phyloP scores from a whole-genome alignment of 1,139 yeast genomes.

The Protomyces inundatus region DNA sequence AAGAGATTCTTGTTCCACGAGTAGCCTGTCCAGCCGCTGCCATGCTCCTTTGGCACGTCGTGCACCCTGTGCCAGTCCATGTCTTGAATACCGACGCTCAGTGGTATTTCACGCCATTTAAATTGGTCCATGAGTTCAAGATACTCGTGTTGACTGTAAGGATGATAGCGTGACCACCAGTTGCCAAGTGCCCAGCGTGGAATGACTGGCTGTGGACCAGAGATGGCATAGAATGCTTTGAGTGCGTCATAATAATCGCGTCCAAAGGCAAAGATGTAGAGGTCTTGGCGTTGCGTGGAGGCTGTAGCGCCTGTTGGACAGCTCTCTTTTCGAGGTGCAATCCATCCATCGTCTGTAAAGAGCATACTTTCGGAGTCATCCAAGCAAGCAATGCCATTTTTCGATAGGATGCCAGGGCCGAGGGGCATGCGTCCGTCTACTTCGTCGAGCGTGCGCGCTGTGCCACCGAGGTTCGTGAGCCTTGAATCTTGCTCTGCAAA shows the following conservation, averaged over 20 bases:
- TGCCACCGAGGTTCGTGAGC: neutral
- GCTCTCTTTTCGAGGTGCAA: neutral
- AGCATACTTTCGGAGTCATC: constrained; percentile 9
- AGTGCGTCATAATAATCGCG: constrained; percentile 7
- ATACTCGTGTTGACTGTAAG: constrained; percentile 1
- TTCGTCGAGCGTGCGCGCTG: neutral
- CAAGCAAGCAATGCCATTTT: neutral
- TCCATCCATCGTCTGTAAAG: constrained; percentile 5
- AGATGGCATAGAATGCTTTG: constrained; percentile 5
- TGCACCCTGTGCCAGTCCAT: constrained; percentile 3
- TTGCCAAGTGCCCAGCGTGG: constrained; percentile 8
- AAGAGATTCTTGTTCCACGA: neutral
- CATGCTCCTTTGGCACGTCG: neutral
- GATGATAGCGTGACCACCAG: constrained; percentile 11
- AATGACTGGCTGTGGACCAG: constrained; percentile 4
- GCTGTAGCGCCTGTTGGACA: neutral
- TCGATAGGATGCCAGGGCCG: neutral
- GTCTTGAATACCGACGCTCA: neutral
- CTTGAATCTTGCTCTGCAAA: neutral
- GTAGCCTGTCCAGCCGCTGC: constrained; percentile 13
- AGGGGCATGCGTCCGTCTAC: neutral
- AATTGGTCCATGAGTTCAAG: constrained; percentile 7
- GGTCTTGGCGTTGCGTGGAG: neutral
- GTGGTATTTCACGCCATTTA: neutral
- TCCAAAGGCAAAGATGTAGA: neutral